Conservation (phyloP, 352 stramenopile genomes). For the Pythium brachiatum region DNA sequence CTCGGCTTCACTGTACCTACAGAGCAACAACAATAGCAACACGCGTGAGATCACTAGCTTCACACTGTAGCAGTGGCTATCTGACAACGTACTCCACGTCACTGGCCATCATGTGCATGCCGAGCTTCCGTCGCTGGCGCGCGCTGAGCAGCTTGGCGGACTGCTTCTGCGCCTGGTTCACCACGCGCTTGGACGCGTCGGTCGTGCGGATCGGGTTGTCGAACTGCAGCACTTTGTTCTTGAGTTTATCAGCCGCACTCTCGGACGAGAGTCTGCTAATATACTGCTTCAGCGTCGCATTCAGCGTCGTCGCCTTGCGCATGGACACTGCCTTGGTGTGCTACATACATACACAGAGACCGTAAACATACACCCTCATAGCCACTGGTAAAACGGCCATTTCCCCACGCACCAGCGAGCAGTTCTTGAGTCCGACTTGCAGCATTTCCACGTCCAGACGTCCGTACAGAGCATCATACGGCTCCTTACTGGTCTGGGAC, state of each 20-base stretch:
- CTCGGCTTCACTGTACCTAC: slow-evolving; percentile 45
- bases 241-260: slow-evolving; percentile 47
- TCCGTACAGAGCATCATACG: slow-evolving; percentile 49
- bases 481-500: neutral
- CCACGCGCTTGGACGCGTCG: slow-evolving; percentile 28
- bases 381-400: neutral
- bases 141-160: slow-evolving; percentile 57
- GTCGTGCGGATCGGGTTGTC: slow-evolving; percentile 66
- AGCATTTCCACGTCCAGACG: slow-evolving; percentile 49
- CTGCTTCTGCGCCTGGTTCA: slow-evolving; percentile 39
- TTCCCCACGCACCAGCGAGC: slow-evolving; percentile 46
- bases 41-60: too few species aligned
- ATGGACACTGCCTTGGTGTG: slow-evolving; percentile 6
- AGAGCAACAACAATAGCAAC: too few species aligned
- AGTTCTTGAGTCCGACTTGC: slow-evolving; percentile 60
- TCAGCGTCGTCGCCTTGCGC: slow-evolving; percentile 18
- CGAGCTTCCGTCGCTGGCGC: slow-evolving; percentile 51
- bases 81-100: slow-evolving; percentile 40
- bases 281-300: slow-evolving; percentile 40
- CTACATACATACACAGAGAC: slow-evolving; percentile 3
- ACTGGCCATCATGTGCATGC: slow-evolving; percentile 50
- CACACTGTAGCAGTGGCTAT: too few species aligned
- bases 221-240: slow-evolving; percentile 78
- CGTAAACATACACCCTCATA: too few species aligned
- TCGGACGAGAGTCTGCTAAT: slow-evolving; percentile 23